Conservation (phyloP, 371 early-diverging fungal genomes). For the Phascolomyces articulosus region DNA sequence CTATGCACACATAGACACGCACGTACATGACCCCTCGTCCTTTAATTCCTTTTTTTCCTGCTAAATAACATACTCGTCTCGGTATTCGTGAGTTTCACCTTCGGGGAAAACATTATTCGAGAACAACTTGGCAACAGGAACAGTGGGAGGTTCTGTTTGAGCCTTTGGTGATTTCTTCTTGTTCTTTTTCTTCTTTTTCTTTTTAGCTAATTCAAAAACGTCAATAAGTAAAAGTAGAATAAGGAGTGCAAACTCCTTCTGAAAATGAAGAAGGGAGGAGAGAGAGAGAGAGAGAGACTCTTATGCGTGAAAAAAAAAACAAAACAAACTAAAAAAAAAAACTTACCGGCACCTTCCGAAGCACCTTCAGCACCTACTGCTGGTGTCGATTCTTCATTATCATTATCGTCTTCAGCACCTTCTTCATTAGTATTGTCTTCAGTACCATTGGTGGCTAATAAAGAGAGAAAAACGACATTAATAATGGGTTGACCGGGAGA, state of each 20-base stretch:
- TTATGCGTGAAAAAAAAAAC: background rate
- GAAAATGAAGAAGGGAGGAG: background rate
- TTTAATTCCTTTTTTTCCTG: background rate
- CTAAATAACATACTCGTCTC: slow-evolving; percentile 68
- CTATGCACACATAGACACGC: no score
- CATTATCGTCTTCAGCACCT: slow-evolving; percentile 2
- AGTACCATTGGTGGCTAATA: background rate
- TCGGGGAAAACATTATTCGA: slow-evolving; percentile 68
- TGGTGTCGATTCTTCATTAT: slow-evolving; percentile 1
- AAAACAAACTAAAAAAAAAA: background rate
- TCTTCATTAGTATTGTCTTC: background rate
- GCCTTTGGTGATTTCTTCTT: slow-evolving; percentile 67
- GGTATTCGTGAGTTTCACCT: slow-evolving; percentile 77
- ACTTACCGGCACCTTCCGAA: slow-evolving; percentile 1
- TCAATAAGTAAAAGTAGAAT: background rate
- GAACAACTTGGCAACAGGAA: slow-evolving; percentile 81
- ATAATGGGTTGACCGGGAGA: no score
- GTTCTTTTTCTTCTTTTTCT: slow-evolving; percentile 73
- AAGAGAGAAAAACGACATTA: background rate
- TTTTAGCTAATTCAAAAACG: slow-evolving; percentile 35
- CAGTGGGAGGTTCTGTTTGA: slow-evolving; percentile 79
- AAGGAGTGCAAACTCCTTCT: no score
- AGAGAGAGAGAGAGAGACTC: background rate
- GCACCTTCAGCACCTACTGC: slow-evolving; percentile 5
- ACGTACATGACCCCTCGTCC: no score